phyloP scores from a whole-genome alignment of 2,329 filamentous ascomycete species.

The Geosmithia putterillii region DNA sequence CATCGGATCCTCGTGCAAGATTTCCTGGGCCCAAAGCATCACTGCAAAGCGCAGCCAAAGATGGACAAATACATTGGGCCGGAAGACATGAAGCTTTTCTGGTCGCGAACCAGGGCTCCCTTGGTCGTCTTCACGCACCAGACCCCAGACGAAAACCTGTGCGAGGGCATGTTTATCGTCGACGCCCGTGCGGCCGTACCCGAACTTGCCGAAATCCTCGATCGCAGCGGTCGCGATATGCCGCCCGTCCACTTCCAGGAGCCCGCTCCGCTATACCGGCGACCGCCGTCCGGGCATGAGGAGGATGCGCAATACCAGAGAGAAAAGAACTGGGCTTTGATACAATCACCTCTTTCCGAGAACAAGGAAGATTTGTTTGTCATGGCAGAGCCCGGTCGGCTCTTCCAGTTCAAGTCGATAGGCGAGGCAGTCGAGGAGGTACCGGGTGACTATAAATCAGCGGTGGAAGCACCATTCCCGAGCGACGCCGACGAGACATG shows the following conservation, averaged over 20 bases:
- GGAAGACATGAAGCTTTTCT: slow-evolving; percentile 4
- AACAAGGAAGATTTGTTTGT: slow-evolving; percentile 1
- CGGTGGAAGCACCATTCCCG: slow-evolving; percentile 2
- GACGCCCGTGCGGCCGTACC: slow-evolving; percentile 2
- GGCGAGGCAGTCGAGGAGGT: neutral
- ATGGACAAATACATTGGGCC: slow-evolving; percentile 5
- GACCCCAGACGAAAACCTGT: slow-evolving; percentile 1
- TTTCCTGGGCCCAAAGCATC: slow-evolving; percentile 1
- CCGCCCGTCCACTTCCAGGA: slow-evolving; percentile 1
- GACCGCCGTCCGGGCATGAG: slow-evolving; percentile 1
- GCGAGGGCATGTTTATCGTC: slow-evolving; percentile 3
- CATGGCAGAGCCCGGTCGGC: slow-evolving; percentile 3
- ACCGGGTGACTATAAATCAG: neutral
- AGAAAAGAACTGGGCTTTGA: slow-evolving; percentile 4
- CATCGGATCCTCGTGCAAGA: slow-evolving; percentile 1
- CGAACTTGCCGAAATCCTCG: neutral
- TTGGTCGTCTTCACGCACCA: slow-evolving; percentile 3
- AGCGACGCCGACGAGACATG: neutral
- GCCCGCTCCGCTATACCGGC: neutral
- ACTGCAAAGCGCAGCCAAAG: slow-evolving; percentile 2
- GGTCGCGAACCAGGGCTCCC: neutral
- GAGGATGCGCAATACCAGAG: slow-evolving; percentile 1
- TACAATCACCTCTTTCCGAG: slow-evolving; percentile 1
- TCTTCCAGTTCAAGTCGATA: neutral
- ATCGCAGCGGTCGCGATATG: neutral